phyloP scores from a whole-genome alignment of 192 early-diverging fungal genomes.

The Paraglomus brasilianum region DNA sequence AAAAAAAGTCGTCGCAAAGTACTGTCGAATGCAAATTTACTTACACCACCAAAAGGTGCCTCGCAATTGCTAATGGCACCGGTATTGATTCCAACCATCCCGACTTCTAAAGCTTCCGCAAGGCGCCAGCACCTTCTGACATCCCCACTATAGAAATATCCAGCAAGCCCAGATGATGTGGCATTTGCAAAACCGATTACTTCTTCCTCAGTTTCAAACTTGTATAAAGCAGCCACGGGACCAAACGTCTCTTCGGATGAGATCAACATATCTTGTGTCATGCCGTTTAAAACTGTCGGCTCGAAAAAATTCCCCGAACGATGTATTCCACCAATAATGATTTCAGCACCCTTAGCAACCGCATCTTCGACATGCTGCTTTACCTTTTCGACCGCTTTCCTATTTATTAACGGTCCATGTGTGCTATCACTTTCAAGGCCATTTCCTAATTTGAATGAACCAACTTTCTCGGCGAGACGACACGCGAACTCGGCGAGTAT shows the following conservation, averaged over 20 bases:
- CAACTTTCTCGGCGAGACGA: conserved; percentile 55
- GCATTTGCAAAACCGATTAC: conserved; percentile 75
- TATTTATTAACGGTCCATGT: conserved; percentile 82
- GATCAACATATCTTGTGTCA: conserved; percentile 67
- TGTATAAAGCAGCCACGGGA: conserved; percentile 77
- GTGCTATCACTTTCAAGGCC: conserved; percentile 64
- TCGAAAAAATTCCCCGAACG: conserved; percentile 72
- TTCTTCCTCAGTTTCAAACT: conserved; percentile 78
- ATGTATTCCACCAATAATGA: conserved; percentile 63
- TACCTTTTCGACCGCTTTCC: conserved; percentile 67
- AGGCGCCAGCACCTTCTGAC: conserved; percentile 76
- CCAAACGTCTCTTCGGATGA: conserved; percentile 88
- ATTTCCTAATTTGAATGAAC: conserved; percentile 67
- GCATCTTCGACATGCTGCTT: conserved; percentile 70
- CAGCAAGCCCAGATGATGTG: conserved; percentile 74
- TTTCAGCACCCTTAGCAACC: conserved; percentile 65
- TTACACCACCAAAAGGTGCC: conserved; percentile 74
- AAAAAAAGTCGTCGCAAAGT: neutral
- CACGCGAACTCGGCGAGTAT: conserved; percentile 65
- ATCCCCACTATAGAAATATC: conserved; percentile 81
- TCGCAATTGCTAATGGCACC: conserved; percentile 52
- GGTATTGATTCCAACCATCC: conserved; percentile 91
- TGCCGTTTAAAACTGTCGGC: conserved; percentile 76
- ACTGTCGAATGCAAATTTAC: conserved; percentile 20
- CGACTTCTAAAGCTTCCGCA: conserved; percentile 75